Evolutionary conservation across 805 yeast species (phyloP).

Genomic region (Saccharomycopsis capsularis): DNA sequence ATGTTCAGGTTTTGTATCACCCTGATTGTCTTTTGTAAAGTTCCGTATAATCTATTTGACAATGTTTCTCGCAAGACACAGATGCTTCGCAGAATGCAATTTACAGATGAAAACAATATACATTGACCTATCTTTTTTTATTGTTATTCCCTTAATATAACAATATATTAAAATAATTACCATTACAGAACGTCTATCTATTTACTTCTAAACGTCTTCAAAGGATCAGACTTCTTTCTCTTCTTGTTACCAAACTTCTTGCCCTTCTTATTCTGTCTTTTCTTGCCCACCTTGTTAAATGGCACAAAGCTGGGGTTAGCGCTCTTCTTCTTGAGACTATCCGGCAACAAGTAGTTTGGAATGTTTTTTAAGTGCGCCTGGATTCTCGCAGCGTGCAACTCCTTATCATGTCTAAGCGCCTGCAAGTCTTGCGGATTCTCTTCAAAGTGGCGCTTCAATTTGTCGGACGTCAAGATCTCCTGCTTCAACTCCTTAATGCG

Average conservation of each 20-base stretch:
- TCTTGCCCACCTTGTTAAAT: slow-evolving; percentile 44
- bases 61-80: too few relatives aligned
- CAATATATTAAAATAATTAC: too few relatives aligned
- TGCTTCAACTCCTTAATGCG: slow-evolving; percentile 81
- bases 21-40: too few relatives aligned
- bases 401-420: slow-evolving; percentile 86
- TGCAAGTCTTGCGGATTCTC: slow-evolving; percentile 94
- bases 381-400: slow-evolving; percentile 70
- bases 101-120: too few relatives aligned
- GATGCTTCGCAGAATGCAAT: too few relatives aligned
- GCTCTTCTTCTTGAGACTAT: slow-evolving; percentile 53
- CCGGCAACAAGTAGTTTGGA: slow-evolving; percentile 87
- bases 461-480: slow-evolving; percentile 82
- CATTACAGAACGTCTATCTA: neutral
- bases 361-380: slow-evolving; percentile 86
- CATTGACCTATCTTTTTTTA: too few relatives aligned
- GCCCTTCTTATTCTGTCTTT: slow-evolving; percentile 30
- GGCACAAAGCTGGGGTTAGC: slow-evolving; percentile 67
- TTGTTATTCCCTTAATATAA: too few relatives aligned
- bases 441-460: slow-evolving; percentile 88
- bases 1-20: too few relatives aligned
- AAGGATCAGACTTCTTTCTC: slow-evolving; percentile 51
- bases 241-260: slow-evolving; percentile 27
- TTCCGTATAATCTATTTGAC: too few relatives aligned
- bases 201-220: slow-evolving; percentile 42